Percentiles rank a stretch among this genome's conserved stretches.
Conservation (phyloP, 2,329 filamentous ascomycete genomes). For the Colletotrichum chlorophyti region DNA sequence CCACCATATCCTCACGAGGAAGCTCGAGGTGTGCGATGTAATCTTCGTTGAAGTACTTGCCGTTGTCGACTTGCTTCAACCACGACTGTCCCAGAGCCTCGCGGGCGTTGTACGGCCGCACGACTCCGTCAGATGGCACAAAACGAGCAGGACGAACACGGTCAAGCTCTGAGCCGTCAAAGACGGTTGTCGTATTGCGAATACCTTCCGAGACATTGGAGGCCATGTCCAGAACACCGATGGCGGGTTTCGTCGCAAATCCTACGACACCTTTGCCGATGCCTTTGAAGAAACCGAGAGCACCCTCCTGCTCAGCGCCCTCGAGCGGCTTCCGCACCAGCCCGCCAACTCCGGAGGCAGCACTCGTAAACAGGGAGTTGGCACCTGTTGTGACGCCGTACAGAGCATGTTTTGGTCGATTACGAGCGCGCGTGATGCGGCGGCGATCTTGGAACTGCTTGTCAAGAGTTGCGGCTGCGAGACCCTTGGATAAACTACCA, state of each 20-base stretch:
- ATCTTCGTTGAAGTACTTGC: conserved; percentile 95
- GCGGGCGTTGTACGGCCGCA: conserved; percentile 91
- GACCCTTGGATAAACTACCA: conserved; percentile 93
- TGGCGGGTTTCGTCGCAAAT: conserved; percentile 94
- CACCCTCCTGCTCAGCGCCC: conserved; percentile 94
- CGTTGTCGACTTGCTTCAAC: conserved; percentile 98
- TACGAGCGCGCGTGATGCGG: conserved; percentile 90
- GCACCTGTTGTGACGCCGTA: conserved; percentile 96
- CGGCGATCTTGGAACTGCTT: conserved; percentile 98
- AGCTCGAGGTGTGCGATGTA: conserved; percentile 97
- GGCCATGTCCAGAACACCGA: conserved; percentile 95
- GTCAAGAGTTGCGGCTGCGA: conserved; percentile 93
- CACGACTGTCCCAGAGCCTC: conserved; percentile 97
- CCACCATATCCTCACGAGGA: conserved; percentile 84
- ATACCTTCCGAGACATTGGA: conserved; percentile 98
- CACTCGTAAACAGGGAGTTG: conserved; percentile 90
- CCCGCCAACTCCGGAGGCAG: conserved; percentile 93
- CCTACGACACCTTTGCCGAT: conserved; percentile 94
- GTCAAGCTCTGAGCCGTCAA: conserved; percentile 92
- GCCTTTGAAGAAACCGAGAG: conserved; percentile 94
- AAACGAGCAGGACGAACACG: conserved; percentile 93
- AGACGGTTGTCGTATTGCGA: conserved; percentile 97
- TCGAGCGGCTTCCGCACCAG: conserved; percentile 93
- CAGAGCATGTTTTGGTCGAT: conserved; percentile 94
- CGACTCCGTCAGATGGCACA: conserved; percentile 90